Percentiles rank a stretch among this genome's conserved stretches.
These are phyloP conservation scores for Solanum chacoense DNA, from an alignment of 305 asterid genomes.

Conservation along the genomic window DNA sequence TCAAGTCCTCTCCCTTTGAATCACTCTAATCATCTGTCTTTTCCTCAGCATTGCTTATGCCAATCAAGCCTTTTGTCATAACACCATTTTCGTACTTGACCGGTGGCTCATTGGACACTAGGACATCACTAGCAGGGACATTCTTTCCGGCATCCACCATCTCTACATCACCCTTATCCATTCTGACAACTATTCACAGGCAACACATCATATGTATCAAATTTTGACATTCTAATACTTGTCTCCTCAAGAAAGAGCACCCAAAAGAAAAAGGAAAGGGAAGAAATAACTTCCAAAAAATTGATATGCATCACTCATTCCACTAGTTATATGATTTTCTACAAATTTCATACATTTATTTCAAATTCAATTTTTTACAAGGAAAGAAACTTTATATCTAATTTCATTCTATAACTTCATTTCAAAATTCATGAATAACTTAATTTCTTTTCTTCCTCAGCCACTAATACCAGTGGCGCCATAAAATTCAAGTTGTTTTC, in stretches of 20 bases:
- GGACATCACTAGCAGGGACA: background rate
- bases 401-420: background rate
- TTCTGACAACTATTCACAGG: background rate
- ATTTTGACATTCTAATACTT: background rate
- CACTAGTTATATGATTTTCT: background rate
- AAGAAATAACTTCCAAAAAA: background rate
- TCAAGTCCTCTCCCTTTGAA: constrained; percentile 13
- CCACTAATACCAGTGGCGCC: background rate
- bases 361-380: too few species aligned
- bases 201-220: background rate
- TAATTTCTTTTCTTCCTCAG: background rate
- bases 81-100: background rate
- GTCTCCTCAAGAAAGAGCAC: background rate
- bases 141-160: background rate
- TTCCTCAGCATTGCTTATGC: background rate
- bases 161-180: background rate
- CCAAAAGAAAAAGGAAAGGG: background rate
- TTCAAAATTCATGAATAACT: background rate
- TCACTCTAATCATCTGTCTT: constrained; percentile 10
- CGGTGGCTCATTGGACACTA: background rate
- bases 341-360: background rate
- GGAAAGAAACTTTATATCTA: too few species aligned
- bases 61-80: background rate
- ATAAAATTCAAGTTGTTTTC: background rate
- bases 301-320: background rate